These are phyloP conservation scores for Gossypium rotundifolium DNA, from an alignment of 345 rosid genomes.

Conservation along the genomic window DNA sequence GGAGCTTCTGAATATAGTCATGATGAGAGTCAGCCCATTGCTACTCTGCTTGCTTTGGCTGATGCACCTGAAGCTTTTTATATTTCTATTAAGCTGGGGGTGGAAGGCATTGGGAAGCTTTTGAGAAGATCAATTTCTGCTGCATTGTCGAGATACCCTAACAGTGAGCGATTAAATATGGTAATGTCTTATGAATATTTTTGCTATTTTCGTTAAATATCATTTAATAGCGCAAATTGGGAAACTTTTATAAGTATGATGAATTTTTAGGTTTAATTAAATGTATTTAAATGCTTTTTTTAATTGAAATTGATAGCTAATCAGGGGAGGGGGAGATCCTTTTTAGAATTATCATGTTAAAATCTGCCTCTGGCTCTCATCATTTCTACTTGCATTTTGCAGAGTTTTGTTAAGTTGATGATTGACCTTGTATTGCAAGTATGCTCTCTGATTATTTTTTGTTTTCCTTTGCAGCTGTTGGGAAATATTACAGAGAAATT, in stretches of 20 bases:
- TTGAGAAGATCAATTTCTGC: slow-evolving; percentile 80
- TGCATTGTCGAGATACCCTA: slow-evolving; percentile 74
- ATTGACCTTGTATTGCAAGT: neutral
- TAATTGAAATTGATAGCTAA: neutral
- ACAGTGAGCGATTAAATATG: slow-evolving; percentile 73
- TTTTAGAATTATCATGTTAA: neutral
- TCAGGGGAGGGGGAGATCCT: neutral
- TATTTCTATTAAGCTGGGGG: slow-evolving; percentile 90
- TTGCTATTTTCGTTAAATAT: neutral
- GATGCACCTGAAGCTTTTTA: slow-evolving; percentile 97
- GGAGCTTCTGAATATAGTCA: slow-evolving; percentile 81
- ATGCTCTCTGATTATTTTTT: neutral
- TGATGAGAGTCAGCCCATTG: slow-evolving; percentile 84
- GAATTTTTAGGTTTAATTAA: too few species aligned
- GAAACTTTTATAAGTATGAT: too few species aligned
- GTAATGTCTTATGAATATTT: slow-evolving; percentile 30
- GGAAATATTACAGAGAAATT: slow-evolving; percentile 73
- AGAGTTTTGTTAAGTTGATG: neutral
- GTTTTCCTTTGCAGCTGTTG: slow-evolving; percentile 61
- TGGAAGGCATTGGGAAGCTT: slow-evolving; percentile 92
- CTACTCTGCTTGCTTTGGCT: slow-evolving; percentile 70
- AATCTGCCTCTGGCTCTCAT: slow-evolving; percentile 13
- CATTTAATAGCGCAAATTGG: too few species aligned
- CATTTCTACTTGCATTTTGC: neutral
- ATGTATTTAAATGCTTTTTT: neutral